Evolutionary conservation across 805 yeast genomes (phyloP), one percentile per base, ranked within the genome.

Genomic region (Blastobotrys americana): DNA sequence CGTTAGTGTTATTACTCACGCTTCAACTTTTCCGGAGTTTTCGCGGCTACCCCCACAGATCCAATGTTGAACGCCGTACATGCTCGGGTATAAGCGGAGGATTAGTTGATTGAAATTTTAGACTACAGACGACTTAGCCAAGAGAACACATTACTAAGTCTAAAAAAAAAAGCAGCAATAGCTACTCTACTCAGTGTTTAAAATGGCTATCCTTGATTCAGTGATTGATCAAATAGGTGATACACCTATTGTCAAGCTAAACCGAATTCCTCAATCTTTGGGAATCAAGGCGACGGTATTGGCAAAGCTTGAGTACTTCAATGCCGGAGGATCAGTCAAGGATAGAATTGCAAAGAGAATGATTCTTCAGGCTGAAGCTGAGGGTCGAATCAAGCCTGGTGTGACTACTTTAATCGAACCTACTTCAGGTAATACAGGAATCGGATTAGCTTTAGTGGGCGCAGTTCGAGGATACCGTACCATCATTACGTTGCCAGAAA

Each of bases 381-480:
- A 71, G 13, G 95, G 95, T 42, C 66, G 76, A 51, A 82, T 85
- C 58, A 83, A 80, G 64, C 94, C 94, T n/a, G 90, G 90, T 3
- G 74, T 78, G 59, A 25, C 31, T 8, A 84, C 94, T 27, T 67
- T 85, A 59, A 85, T 86, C 54, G 95, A 85, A 66, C 95, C 95
- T 45, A 86, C 95, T 8, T 82, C 90, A 8, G 95, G 95, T 58
- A 85, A 85, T 68, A 85, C 95, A 37, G 95, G 95, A 66, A 86
- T 85, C 59, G 95, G 95, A 47, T 72, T 85, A 54, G 95, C 95
- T 9, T 71, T 85, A 21, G 78, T 84, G 16, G 95, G 93, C 56
- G 95, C 95, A 35, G 85, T 86, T 36, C 80, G 77, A 59, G 95
- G 95, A 41, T 85, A 85, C 68, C 72, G 90, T 64, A 83, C 90